Evolutionary conservation across 1,139 yeast genomes (phyloP).

Genomic region (Arxiozyma slooffiae): DNA sequence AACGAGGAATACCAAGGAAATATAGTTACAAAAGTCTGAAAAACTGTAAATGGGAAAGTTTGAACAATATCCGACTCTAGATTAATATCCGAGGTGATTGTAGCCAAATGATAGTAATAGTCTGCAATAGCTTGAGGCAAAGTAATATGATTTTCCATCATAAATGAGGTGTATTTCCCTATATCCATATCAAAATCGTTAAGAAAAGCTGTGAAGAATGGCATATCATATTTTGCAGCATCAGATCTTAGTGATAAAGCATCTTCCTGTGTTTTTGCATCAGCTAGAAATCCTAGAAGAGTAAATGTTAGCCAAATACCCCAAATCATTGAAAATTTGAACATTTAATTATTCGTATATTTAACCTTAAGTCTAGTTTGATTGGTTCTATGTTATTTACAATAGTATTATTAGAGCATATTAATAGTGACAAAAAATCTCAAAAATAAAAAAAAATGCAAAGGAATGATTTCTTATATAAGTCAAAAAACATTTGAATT

Average conservation of each 20-base stretch:
- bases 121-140: constrained; percentile 28
- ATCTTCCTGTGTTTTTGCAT: neutral
- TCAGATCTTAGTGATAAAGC: constrained; percentile 4
- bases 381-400: no score
- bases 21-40: constrained; percentile 33
- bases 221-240: constrained; percentile 29
- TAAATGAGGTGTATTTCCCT: constrained; percentile 28
- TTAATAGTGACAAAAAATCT: no score
- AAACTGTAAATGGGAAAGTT: constrained; percentile 37
- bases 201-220: constrained; percentile 27
- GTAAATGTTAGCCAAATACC: no score
- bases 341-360: no score
- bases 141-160: constrained; percentile 23
- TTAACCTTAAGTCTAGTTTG: no score
- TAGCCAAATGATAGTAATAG: constrained; percentile 20
- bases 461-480: no score
- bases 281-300: neutral
- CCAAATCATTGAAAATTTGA: neutral
- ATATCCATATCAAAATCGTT: constrained; percentile 26
- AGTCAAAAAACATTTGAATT: no score
- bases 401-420: no score
- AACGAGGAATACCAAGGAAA: constrained; percentile 39
- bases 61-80: constrained; percentile 29
- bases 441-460: no score
- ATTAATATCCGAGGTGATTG: constrained; percentile 15